Conservation (phyloP, 176 grass and related monocot genomes). For the Aegilops umbellulata region DNA sequence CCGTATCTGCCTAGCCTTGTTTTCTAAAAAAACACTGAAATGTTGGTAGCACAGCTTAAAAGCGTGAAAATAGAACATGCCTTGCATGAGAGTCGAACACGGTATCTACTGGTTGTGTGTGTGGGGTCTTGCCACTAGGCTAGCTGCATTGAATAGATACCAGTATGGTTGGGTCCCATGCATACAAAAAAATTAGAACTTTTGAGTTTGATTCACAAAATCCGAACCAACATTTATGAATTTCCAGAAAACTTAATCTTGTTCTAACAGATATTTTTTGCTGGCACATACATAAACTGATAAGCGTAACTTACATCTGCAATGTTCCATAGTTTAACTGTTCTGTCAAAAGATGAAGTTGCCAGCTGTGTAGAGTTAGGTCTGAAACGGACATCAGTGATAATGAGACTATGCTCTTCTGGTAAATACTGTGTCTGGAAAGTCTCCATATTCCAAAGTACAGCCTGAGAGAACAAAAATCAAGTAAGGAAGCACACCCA, state of each 20-base stretch:
- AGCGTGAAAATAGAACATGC: background rate
- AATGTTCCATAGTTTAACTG: slow-evolving; percentile 87
- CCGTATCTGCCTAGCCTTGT: background rate
- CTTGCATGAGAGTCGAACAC: background rate
- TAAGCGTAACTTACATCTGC: slow-evolving; percentile 67
- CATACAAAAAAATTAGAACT: too few species aligned
- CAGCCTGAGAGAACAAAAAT: slow-evolving; percentile 56
- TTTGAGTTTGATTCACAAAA: background rate
- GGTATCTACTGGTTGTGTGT: background rate
- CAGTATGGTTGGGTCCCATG: background rate
- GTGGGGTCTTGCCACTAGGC: background rate
- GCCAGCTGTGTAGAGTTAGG: slow-evolving; percentile 80
- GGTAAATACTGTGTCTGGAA: slow-evolving; percentile 73
- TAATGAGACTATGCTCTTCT: slow-evolving; percentile 66
- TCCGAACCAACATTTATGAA: background rate
- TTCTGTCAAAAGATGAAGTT: slow-evolving; percentile 93
- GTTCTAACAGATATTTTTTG: background rate
- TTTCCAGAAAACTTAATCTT: background rate
- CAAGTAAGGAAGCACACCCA: background rate
- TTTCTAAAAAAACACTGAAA: background rate
- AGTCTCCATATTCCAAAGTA: slow-evolving; percentile 99
- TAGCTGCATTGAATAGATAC: background rate
- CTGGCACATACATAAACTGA: background rate
- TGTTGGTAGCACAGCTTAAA: background rate
- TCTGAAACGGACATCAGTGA: slow-evolving; percentile 95